Evolutionary conservation across 176 grass and related monocot genomes (phyloP), one percentile per base, ranked within the genome.

Genomic region (Hyparrhenia diplandra): DNA sequence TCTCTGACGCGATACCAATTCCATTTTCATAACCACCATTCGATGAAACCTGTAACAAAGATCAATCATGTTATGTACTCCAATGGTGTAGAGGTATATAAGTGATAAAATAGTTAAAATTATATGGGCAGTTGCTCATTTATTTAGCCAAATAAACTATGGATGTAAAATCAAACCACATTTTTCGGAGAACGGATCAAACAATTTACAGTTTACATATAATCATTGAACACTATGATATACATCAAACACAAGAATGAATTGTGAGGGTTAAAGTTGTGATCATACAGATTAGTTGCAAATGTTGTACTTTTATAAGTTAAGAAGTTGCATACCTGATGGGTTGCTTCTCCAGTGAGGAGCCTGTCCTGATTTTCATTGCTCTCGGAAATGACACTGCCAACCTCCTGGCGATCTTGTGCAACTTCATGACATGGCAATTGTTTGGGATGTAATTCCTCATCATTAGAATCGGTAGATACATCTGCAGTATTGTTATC

Each of bases 271-370:
- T 30, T n/a, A 46, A 73, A 14, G 1, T 74, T 43, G 25, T 64
- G 14, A 69, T 54, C 57, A 46, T 76, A 47, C 8, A 34, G 23
- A 75, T 68, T 28, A n/a, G n/a, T n/a, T n/a, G n/a, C n/a, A n/a
- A 57, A 54, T 71, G 1, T 65, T 64, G 29, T 21, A 29, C 72
- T n/a, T 59, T n/a, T 66, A 58, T 20, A 78, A 60, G 29, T 34
- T 7, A 4, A 40, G 8, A 59, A 62, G 59, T 9, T 13, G 42
- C 27, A 16, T 91, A 93, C 91, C 88, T 97, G 74, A 87, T 82
- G 29, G 64, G 75, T 36, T 74, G 84, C 30, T 85, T 82, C 75
- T 74, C 49, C 70, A 62, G 81, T 40, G 18, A 83, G 20, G 75
- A 59, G 46, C 37, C 32, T 82, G 82, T 86, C 74, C 46, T 66